phyloP scores from a whole-genome alignment of 116 monocot species.

The Papilionanthe hybrid region DNA sequence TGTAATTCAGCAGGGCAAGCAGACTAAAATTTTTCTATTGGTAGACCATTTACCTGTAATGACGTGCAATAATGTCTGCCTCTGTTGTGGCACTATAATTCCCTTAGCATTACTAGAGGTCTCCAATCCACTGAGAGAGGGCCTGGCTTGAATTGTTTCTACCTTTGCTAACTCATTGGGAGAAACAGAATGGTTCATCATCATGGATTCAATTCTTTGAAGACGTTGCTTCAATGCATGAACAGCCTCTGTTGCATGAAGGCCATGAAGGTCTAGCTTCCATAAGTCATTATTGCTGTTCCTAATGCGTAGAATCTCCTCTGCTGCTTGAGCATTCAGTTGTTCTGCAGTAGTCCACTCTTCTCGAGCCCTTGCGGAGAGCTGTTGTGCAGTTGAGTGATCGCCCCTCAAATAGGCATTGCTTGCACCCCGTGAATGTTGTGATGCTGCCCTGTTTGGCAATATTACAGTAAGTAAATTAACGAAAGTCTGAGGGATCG shows the following conservation, averaged over 20 bases:
- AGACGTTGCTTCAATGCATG: constrained; percentile 52
- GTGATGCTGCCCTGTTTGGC: constrained; percentile 53
- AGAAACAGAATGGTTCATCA: constrained; percentile 18
- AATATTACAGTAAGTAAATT: not conserved
- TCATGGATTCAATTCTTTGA: constrained; percentile 44
- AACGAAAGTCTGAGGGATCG: not conserved
- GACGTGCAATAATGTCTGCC: constrained; percentile 45
- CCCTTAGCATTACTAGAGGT: constrained; percentile 8
- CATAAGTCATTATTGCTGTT: constrained; percentile 65
- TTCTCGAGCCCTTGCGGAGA: constrained; percentile 53
- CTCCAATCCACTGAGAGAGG: constrained; percentile 10
- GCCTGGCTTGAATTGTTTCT: not conserved
- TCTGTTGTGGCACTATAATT: constrained; percentile 21
- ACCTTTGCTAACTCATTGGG: constrained; percentile 14
- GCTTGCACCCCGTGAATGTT: constrained; percentile 72
- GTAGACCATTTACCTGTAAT: constrained; percentile 54
- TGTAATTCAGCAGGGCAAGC: not conserved
- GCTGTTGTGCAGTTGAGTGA: constrained; percentile 55
- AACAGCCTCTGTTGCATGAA: constrained; percentile 86
- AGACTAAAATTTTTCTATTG: not conserved
- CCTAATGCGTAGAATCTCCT: constrained; percentile 57
- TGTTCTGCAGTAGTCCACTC: constrained; percentile 61
- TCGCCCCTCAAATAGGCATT: constrained; percentile 81
- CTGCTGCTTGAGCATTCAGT: constrained; percentile 58
- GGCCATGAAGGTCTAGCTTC: constrained; percentile 86